Evolutionary conservation across 2,329 filamentous ascomycete species (phyloP).

Genomic region (Fusarium longipes): DNA sequence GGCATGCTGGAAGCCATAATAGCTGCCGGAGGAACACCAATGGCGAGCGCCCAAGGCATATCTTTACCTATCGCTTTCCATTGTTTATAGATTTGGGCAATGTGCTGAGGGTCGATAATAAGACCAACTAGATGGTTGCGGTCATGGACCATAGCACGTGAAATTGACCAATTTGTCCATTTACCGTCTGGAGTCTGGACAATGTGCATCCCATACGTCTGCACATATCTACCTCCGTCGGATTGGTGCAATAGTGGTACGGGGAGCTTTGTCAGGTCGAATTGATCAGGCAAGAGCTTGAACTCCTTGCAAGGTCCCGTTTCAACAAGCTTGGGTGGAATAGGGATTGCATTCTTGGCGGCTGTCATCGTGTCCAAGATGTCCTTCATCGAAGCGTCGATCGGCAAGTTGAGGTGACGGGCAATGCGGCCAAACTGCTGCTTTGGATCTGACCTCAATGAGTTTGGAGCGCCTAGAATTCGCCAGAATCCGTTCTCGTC

Average conservation of each 20-base stretch:
- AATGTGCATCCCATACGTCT: constrained; percentile 63
- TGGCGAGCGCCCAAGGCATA: constrained; percentile 59
- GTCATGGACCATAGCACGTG: constrained; percentile 60
- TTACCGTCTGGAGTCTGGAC: constrained; percentile 58
- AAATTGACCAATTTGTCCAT: constrained; percentile 63
- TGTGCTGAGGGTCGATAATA: constrained; percentile 59
- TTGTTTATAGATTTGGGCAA: constrained; percentile 59
- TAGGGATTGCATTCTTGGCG: constrained; percentile 48
- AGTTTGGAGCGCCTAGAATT: constrained; percentile 59
- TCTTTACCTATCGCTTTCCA: constrained; percentile 59
- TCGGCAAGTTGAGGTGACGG: constrained; percentile 54
- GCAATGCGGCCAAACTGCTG: constrained; percentile 57
- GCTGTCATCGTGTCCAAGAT: constrained; percentile 56
- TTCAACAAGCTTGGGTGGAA: constrained; percentile 51
- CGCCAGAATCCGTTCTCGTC: constrained; percentile 55
- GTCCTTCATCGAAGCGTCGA: constrained; percentile 41
- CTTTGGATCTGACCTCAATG: constrained; percentile 40
- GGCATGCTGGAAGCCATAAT: constrained; percentile 63
- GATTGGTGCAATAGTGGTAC: constrained; percentile 56
- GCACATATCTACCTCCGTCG: constrained; percentile 63
- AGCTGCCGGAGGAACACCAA: constrained; percentile 63
- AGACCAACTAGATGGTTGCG: constrained; percentile 55
- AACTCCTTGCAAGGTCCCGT: constrained; percentile 36
- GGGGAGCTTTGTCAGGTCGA: constrained; percentile 54
- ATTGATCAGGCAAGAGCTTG: constrained; percentile 23